Percentiles rank a stretch among this genome's conserved stretches.
These are phyloP conservation scores for Saccharomyces hybrid DNA, from an alignment of 1,139 yeast species.

Conservation along the genomic window DNA sequence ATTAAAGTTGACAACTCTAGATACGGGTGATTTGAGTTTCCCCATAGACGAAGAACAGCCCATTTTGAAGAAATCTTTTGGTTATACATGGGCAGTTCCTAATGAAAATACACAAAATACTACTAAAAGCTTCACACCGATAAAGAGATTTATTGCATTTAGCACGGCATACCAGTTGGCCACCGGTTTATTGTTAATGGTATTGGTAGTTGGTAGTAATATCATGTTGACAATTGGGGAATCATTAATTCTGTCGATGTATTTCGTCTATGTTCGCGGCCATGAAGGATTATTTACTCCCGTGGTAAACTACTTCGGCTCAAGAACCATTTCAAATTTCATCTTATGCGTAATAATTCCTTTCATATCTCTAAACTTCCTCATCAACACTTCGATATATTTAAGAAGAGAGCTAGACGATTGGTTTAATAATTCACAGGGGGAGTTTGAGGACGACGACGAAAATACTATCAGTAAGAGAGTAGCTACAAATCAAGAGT, in stretches of 20 bases:
- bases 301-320: conserved; percentile 29
- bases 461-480: neutral
- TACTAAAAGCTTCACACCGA: neutral
- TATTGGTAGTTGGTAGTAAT: conserved; percentile 17
- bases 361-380: conserved; percentile 17
- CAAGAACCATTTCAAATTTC: conserved; percentile 18
- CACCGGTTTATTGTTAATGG: neutral
- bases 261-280: conserved; percentile 31
- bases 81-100: conserved; percentile 3
- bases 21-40: neutral
- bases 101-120: neutral
- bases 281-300: conserved; percentile 26
- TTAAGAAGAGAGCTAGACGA: conserved; percentile 2
- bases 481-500: neutral
- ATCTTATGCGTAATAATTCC: conserved; percentile 21
- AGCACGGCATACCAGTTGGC: neutral
- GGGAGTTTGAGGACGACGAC: neutral
- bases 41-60: conserved; percentile 1
- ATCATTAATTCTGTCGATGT: conserved; percentile 27
- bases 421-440: conserved; percentile 4
- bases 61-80: conserved; percentile 1
- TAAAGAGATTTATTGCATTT: neutral
- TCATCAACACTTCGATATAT: conserved; percentile 16
- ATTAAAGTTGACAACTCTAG: conserved; percentile 4
- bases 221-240: conserved; percentile 25